Evolutionary conservation across 306 rosid species (phyloP), one percentile per base, ranked within the genome.

Genomic region (Lathyrus sativus): DNA sequence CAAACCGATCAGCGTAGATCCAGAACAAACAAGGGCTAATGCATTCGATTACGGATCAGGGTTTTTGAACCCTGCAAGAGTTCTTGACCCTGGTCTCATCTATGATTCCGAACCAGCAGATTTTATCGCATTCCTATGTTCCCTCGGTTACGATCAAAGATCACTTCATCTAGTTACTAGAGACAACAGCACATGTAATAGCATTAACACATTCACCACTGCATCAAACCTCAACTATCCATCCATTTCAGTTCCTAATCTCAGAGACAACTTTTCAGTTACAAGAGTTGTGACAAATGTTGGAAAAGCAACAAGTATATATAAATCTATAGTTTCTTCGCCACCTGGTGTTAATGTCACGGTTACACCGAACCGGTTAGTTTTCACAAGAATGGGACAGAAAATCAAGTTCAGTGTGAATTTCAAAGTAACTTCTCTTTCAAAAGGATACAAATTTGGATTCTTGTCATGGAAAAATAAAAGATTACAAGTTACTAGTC

Each of bases 41-140:
- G 82, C 96, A 45, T 90, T 90, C 76, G 95, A 90, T 55, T 90
- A 82, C 11, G 96, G 96, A 57, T 87, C 96, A 49, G 96, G 96
- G 50, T 90, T 90, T 78, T 75, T 87, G 75, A 90, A 87, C 82
- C 96, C 96, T 12, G 82, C 74, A 33, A 87, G 83, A 73, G 96
- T 84, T 57, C 91, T 87, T 73, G 85, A 90, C 54, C 96, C 96
- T 0, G 91, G 95, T 19, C 89, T 90, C 60, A 60, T 90, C 76
- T 90, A 87, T 59, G 96, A 85, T 29, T 73, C 89, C 10, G 45
- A 72, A 39, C 81, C 95, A 11, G 48, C 77, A 35, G 96, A 90
- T 76, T 82, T 76, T 60, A 44, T 90, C 17, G 55, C 80, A 13
- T 90, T 90, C 78, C 89, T 90, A 19, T 90, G 96, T 75, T 85